Evolutionary conservation across 192 early-diverging fungal genomes (phyloP).

Genomic region (Coemansia erecta): DNA sequence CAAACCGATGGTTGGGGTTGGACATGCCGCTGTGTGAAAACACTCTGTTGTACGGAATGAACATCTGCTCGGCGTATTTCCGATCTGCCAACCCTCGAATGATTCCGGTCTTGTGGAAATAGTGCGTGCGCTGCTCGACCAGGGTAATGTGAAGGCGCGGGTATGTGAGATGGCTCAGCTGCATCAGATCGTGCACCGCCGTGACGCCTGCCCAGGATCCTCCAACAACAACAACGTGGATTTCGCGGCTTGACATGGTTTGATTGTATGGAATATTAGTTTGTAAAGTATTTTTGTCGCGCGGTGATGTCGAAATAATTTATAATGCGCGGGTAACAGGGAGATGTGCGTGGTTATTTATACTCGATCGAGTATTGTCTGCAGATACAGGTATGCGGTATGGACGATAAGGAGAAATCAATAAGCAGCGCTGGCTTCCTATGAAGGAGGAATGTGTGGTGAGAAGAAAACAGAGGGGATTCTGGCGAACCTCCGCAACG

Average conservation of each 20-base stretch:
- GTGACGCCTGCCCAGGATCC: conserved; percentile 59
- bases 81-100: conserved; percentile 57
- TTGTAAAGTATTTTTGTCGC: no score
- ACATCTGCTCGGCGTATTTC: conserved; percentile 47
- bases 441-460: no score
- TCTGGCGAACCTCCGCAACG: no score
- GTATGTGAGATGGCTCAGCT: conserved; percentile 28
- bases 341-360: no score
- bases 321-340: no score
- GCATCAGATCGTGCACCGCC: conserved; percentile 38
- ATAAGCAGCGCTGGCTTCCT: no score
- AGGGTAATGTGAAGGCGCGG: conserved; percentile 51
- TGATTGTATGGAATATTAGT: background rate
- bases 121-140: conserved; percentile 57
- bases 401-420: no score
- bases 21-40: conserved; percentile 24
- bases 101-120: conserved; percentile 58
- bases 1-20: conserved; percentile 38
- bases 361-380: no score
- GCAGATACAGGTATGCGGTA: no score
- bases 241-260: conserved; percentile 36
- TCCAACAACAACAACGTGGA: conserved; percentile 56
- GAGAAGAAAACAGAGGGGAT: no score
- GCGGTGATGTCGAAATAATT: no score
- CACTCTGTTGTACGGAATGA: conserved; percentile 57